Percentiles rank a stretch among this genome's conserved stretches.
These are phyloP conservation scores for Petasospora rhodanensis DNA, from an alignment of 1,139 yeast species.

Conservation along the genomic window DNA sequence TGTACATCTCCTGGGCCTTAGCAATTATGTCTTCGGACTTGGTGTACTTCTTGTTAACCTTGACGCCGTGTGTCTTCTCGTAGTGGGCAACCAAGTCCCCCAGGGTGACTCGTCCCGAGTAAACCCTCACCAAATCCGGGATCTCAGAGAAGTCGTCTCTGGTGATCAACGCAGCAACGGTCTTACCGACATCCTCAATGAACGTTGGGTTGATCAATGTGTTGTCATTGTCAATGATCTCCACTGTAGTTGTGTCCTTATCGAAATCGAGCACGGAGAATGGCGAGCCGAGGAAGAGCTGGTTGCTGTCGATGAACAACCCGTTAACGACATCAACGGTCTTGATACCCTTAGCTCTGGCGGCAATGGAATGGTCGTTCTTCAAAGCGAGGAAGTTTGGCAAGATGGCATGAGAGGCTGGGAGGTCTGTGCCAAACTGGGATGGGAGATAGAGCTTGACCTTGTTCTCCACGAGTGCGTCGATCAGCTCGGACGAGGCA, in stretches of 20 bases:
- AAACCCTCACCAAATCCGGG: conserved; percentile 43
- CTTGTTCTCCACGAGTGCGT: conserved; percentile 37
- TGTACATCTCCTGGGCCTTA: conserved; percentile 30
- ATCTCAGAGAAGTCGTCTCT: conserved; percentile 33
- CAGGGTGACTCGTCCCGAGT: conserved; percentile 38
- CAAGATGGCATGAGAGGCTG: conserved; percentile 26
- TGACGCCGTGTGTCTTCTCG: conserved; percentile 38
- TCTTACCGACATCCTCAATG: conserved; percentile 44
- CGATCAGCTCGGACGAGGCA: conserved; percentile 29
- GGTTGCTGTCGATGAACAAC: conserved; percentile 31
- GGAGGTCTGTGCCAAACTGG: conserved; percentile 51
- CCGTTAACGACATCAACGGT: conserved; percentile 45
- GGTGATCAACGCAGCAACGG: conserved; percentile 40
- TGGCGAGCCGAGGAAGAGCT: conserved; percentile 24
- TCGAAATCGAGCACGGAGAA: conserved; percentile 32
- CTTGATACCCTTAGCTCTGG: conserved; percentile 46
- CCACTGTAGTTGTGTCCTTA: conserved; percentile 32
- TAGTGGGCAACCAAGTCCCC: conserved; percentile 38
- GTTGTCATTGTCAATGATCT: conserved; percentile 41
- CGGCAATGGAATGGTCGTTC: conserved; percentile 34
- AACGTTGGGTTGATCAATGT: conserved; percentile 33
- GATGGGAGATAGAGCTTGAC: conserved; percentile 58
- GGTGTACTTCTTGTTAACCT: conserved; percentile 29
- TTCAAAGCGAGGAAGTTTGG: conserved; percentile 39
- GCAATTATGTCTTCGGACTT: conserved; percentile 33